Conservation (phyloP, 768 basidiomycete genomes). For the Phanerochaete carnosa region DNA sequence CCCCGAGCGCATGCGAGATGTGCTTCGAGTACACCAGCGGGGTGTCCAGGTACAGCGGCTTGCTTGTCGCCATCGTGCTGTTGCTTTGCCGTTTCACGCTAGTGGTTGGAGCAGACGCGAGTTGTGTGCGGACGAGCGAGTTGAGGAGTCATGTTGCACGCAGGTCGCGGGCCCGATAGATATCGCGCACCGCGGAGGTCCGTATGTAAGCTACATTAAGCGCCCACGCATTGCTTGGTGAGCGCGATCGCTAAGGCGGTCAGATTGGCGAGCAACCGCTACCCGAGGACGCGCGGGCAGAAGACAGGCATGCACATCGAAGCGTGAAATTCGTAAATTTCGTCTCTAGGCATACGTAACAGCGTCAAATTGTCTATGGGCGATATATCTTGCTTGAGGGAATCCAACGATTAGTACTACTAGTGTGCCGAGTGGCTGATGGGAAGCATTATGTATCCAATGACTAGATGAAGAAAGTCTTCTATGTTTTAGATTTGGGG, state of each 20-base stretch:
- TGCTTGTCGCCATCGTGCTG: not conserved
- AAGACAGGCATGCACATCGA: no score
- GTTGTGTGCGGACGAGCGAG: not conserved
- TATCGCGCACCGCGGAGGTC: not conserved
- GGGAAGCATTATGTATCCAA: no score
- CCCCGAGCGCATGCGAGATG: constrained; percentile 51
- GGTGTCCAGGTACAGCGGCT: constrained; percentile 53
- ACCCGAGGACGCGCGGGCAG: not conserved
- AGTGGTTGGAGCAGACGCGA: not conserved
- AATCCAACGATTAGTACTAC: no score
- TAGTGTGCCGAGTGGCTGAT: no score
- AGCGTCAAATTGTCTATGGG: no score
- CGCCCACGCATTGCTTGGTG: not conserved
- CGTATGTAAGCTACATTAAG: not conserved
- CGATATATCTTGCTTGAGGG: no score
- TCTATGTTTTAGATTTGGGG: no score
- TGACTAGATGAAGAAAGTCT: no score
- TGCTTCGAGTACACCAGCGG: constrained; percentile 59
- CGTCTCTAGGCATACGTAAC: no score
- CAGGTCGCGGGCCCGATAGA: not conserved
- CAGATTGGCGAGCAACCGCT: not conserved
- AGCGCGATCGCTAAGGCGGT: not conserved
- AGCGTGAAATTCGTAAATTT: no score
- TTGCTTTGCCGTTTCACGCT: not conserved
- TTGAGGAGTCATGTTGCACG: not conserved